Percentiles rank a stretch among this genome's conserved stretches.
Evolutionary conservation across 1,284 basidiomycete genomes (phyloP).

Genomic region (Malassezia vespertilionis): DNA sequence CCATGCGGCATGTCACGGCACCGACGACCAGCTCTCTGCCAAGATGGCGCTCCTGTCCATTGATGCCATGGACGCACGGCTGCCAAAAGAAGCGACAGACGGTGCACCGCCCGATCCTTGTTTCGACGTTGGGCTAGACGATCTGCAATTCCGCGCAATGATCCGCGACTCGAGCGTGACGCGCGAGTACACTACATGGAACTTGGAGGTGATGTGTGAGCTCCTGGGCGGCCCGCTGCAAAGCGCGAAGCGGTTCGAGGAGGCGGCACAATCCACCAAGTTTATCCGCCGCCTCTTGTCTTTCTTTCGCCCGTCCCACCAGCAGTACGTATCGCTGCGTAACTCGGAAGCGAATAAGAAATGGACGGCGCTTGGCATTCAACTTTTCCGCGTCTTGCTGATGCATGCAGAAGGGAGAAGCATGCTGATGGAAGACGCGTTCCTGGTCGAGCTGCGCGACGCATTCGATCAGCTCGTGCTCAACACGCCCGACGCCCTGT

Average conservation of each 20-base stretch:
- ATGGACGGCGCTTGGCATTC: conserved; percentile 51
- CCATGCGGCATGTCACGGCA: conserved; percentile 63
- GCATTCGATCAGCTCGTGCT: conserved; percentile 67
- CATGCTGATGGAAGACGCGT: conserved; percentile 75
- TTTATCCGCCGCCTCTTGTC: conserved; percentile 75
- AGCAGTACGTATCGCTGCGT: conserved; percentile 69
- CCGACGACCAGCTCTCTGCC: conserved; percentile 61
- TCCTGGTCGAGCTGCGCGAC: conserved; percentile 72
- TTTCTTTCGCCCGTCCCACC: conserved; percentile 82
- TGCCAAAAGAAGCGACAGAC: not conserved
- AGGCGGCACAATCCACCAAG: conserved; percentile 78
- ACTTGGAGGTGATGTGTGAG: conserved; percentile 74
- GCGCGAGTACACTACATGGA: conserved; percentile 87
- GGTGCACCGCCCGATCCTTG: not conserved
- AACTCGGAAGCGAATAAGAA: conserved; percentile 53
- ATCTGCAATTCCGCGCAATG: conserved; percentile 41
- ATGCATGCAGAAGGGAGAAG: conserved; percentile 69
- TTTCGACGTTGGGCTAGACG: conserved; percentile 51
- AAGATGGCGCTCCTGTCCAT: conserved; percentile 72
- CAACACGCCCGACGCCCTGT: conserved; percentile 56
- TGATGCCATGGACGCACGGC: conserved; percentile 65
- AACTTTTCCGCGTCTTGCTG: conserved; percentile 70
- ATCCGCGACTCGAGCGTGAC: conserved; percentile 56
- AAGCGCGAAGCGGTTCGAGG: conserved; percentile 86
- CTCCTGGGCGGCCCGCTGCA: conserved; percentile 82